Percentiles rank a stretch among this genome's conserved stretches.
Conservation (phyloP, 2,329 filamentous ascomycete genomes). For the Daldinia eschscholtzii region DNA sequence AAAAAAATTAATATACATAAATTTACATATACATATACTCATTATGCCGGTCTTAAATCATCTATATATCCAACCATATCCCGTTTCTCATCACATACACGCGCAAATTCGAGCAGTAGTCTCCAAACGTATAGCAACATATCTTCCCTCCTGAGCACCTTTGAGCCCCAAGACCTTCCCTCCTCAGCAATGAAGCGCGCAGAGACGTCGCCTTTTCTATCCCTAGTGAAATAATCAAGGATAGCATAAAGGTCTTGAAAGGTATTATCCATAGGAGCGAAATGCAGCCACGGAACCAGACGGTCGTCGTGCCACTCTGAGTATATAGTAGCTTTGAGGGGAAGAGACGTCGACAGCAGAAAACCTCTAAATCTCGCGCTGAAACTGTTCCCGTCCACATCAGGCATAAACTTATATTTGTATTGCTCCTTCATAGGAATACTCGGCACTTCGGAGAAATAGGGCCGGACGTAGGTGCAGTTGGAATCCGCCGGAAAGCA, state of each 20-base stretch:
- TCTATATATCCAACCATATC: constrained; percentile 50
- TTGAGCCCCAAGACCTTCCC: constrained; percentile 65
- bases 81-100: constrained; percentile 53
- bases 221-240: constrained; percentile 67
- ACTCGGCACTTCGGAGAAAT: constrained; percentile 39
- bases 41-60: constrained; percentile 44
- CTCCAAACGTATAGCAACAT: constrained; percentile 69
- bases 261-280: constrained; percentile 70
- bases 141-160: constrained; percentile 66
- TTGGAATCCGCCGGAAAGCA: constrained; percentile 49
- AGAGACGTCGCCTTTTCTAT: constrained; percentile 56
- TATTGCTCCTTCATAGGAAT: constrained; percentile 55
- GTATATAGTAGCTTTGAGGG: constrained; percentile 73
- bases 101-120: constrained; percentile 61
- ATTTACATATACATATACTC: constrained; percentile 16
- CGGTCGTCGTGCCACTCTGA: constrained; percentile 74
- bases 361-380: constrained; percentile 65
- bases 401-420: constrained; percentile 67
- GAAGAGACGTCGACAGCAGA: constrained; percentile 66
- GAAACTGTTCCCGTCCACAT: constrained; percentile 70
- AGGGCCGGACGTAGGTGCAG: constrained; percentile 48
- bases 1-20: constrained; percentile 12
- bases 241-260: constrained; percentile 70
- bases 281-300: constrained; percentile 72
- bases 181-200: constrained; percentile 64